phyloP scores from a whole-genome alignment of 148 eudicot species.

The Hydrangea macrophylla region DNA sequence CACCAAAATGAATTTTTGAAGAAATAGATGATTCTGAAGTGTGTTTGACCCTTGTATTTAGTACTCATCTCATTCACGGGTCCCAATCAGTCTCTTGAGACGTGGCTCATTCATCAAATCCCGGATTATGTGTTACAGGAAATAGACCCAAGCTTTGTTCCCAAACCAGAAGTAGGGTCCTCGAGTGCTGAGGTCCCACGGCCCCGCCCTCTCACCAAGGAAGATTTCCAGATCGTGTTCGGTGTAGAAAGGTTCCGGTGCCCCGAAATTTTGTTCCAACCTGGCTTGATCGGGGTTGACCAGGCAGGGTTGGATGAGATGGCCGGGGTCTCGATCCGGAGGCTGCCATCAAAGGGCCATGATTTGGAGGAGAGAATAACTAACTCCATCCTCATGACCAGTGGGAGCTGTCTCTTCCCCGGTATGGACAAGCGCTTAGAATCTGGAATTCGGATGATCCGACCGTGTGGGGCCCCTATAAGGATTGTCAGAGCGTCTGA shows the following conservation, averaged over 20 bases:
- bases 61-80: background rate
- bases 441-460: constrained; percentile 78
- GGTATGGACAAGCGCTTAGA: constrained; percentile 86
- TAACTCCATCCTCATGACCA: constrained; percentile 74
- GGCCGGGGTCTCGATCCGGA: constrained; percentile 65
- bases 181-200: constrained; percentile 56
- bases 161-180: constrained; percentile 49
- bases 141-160: constrained; percentile 81
- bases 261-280: constrained; percentile 84
- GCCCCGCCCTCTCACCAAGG: constrained; percentile 75
- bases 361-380: constrained; percentile 62
- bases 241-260: constrained; percentile 96
- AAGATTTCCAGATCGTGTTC: constrained; percentile 79
- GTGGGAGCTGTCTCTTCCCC: constrained; percentile 76
- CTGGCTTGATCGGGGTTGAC: constrained; percentile 77
- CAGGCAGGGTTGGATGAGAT: constrained; percentile 97
- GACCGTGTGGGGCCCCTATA: constrained; percentile 85
- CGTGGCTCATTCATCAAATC: background rate
- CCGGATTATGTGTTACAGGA: constrained; percentile 40
- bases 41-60: no score
- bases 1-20: no score
- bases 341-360: constrained; percentile 47
- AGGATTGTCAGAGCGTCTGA: constrained; percentile 55
- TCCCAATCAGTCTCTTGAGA: background rate
- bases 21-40: no score